Base-by-base conservation (phyloP, 805 yeast genomes). In the Candida tallmaniae region DNA sequence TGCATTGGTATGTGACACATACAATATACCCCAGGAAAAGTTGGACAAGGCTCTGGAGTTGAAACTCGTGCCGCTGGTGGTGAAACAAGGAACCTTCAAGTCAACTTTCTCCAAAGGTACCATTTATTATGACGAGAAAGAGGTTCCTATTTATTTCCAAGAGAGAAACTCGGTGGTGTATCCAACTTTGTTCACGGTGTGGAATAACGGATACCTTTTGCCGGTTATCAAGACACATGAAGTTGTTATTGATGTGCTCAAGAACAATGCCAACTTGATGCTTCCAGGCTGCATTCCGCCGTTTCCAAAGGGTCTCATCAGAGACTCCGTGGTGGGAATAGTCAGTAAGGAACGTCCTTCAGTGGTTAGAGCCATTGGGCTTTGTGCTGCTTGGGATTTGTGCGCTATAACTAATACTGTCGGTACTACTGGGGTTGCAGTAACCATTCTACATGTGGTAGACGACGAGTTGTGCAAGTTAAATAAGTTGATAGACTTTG, bases 221-320 rank as follows among this genome's bases (percentile, higher is more conserved):
- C 95, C 95, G 0, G 52, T 70, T 0, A 74, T 89, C 3, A 58
- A 64, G 38, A 89, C 97, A 0, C 88, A 85, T 51, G 74, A 74
- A 9, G 75, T 71, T 45, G 96, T 90, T 2, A 68, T 90, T 12
- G 80, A 73, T 31, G 74, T 76, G 9, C 59, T 88, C n/a, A 60
- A 68, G 21, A 76, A 75, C 38, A 96, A 97, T 9, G 96, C 97
- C 0, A 74, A 83, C 47, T 58, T 84, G 42, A 83, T 83, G 88
- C 63, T 82, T 22, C 83, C 88, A 3, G 94, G 94, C 0, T 70
- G 78, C 4, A 50, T 71, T 4, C 74, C 77, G 0, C 80, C 80
- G 2, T 79, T 83, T 46, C 84, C 80, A 31, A 28, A 44, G 0
- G 45, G 69, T 4, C 64, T 73, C 4, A 47, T 42, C 3, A 59